Evolutionary conservation across 169 alveolate species (phyloP), one percentile per base, ranked within the genome.

Genomic region (Eimeria sp.): DNA sequence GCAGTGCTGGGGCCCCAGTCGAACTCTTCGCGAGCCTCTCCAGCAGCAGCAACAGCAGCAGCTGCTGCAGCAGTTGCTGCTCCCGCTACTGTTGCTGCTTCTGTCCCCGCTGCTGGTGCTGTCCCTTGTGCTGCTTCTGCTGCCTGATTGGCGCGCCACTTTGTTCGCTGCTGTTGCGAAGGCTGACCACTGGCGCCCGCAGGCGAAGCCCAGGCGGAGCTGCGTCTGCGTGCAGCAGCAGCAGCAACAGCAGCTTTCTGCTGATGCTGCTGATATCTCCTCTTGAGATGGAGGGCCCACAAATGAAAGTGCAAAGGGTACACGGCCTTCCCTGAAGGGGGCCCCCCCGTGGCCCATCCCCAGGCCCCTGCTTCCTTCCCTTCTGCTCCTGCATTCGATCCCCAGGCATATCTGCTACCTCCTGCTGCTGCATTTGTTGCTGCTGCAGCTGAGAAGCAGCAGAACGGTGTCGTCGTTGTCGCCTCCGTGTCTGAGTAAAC

Each of bases 191-290:
- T 67, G 78, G 30, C 76, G 2, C 34, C 76, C 25, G 76, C 45
- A 27, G 30, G 47, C n/a, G 84, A 67, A 30, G 76, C 27, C 45
- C 27, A 67, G 76, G 45, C 76, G 45, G 40, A 27, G 76, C 76
- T 45, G 70, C 45, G 40, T n/a, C 45, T 18, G 89, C 89, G 45
- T 11, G 61, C 61, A 54, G 61, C 89, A 49, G 70, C 61, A 43
- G 89, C 89, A 6, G 89, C 84, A 75, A 43, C 65, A 20, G 67
- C 89, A 27, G 89, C 89, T 49, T 78, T 78, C 34, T 78, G 89
- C 89, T 78, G 89, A 61, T 78, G 89, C 65, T 47, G 61, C 89
- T 78, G 89, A 34, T 78, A 45, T 2, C 89, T 61, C 61, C 89
- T 54, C 65, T 78, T 78, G 13, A 47, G 67, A 30, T 78, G 65